These are phyloP conservation scores for Bertia moriformis DNA, from an alignment of 2,329 filamentous ascomycete genomes.

Conservation along the genomic window DNA sequence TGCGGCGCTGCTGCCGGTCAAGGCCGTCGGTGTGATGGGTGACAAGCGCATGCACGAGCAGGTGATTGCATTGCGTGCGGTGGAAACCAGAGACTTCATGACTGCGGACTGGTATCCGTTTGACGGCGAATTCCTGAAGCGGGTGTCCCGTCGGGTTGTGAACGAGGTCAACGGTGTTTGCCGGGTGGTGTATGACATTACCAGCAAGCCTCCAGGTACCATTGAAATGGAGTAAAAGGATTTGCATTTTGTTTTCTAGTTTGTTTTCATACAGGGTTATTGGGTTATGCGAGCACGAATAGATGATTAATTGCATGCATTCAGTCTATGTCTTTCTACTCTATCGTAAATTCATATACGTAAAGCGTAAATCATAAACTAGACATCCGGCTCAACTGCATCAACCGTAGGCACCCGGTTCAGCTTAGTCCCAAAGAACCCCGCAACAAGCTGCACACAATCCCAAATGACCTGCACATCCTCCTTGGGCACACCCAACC, in stretches of 20 bases:
- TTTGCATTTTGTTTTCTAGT: too few relatives aligned
- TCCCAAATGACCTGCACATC: constrained; percentile 18
- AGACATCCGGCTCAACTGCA: constrained; percentile 5
- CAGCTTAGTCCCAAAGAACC: constrained; percentile 5
- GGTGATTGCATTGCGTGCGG: constrained; percentile 24
- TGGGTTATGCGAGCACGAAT: too few relatives aligned
- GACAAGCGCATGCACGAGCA: constrained; percentile 46
- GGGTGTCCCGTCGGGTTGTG: constrained; percentile 52
- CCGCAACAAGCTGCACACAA: constrained; percentile 5
- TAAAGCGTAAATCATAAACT: too few relatives aligned
- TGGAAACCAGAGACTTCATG: constrained; percentile 52
- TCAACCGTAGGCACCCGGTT: constrained; percentile 5
- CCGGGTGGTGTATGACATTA: constrained; percentile 54
- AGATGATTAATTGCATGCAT: too few relatives aligned
- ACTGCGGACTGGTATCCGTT: constrained; percentile 58
- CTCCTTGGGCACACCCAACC: constrained; percentile 22
- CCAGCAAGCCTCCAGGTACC: constrained; percentile 55
- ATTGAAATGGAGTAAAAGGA: constrained; percentile 58
- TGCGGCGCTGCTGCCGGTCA: constrained; percentile 26
- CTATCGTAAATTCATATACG: too few relatives aligned
- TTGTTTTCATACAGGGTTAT: too few relatives aligned
- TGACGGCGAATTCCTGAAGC: constrained; percentile 33
- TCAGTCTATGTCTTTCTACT: too few relatives aligned
- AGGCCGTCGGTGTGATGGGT: constrained; percentile 30
- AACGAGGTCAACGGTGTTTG: constrained; percentile 64